Base-by-base conservation (phyloP, 257 asterid genomes). In the Solanum clarkiae region DNA sequence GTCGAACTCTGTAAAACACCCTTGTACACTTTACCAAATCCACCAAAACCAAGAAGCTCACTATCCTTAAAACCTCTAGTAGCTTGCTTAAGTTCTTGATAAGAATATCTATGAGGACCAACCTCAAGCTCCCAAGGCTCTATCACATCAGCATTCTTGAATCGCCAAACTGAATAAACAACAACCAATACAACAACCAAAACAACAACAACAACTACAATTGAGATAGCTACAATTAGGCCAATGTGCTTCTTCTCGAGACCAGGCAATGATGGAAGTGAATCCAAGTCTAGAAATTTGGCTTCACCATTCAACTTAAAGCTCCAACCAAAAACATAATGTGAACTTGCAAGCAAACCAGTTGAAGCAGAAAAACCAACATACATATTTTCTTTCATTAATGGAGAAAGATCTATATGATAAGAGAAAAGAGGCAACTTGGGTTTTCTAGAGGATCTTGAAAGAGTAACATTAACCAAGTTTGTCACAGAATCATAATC, bases 271-370 rank as follows among this genome's bases (percentile, higher is more conserved):
- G 87, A 86, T 20, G 97, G 96, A 18, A 92, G 91, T 16, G 90
- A 84, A 80, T 54, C 81, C 82, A 90, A 82, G 86, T 94, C 88
- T 22, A 95, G 79, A 1, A 84, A 36, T 45, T 84, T 66, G 14
- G 95, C 85, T 66, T 83, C 87, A 7, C 97, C 97, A 44, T 84
- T 92, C 60, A 92, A 59, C 60, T 87, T 90, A 83, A 93, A 95
- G 89, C 95, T 93, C 98, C 98, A 95, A 4, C 97, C 98, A n/a
- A 93, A n/a, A 6, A 95, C 29, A 65, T 93, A 91, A 86, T 95
- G 98, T 13, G 94, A 80, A 80, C 95, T 90, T 7, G 93, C 93
- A 6, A 92, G 89, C 86, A 89, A 45, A n/a, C 95, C 96, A 1
- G 95, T 92, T 0, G 98, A 92, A 82, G 97, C 93, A 20, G 98